These are phyloP conservation scores for Picea abies DNA, from an alignment of 83 land plant genomes.

Conservation along the genomic window DNA sequence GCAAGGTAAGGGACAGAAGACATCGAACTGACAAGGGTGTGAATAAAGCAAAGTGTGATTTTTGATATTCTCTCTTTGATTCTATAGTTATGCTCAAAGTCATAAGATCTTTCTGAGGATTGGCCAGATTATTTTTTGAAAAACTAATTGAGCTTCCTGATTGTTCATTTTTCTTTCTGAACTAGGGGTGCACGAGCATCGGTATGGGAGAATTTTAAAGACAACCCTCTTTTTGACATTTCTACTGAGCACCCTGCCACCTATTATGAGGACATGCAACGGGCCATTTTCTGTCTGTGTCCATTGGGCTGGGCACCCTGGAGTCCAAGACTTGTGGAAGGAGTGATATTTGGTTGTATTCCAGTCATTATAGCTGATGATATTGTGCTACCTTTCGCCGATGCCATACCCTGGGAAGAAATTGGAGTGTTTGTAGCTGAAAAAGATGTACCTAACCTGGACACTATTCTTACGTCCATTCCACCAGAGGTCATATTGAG, in stretches of 20 bases:
- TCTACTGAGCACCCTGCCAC: constrained; percentile 86
- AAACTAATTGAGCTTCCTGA: constrained; percentile 1
- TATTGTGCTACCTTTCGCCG: constrained; percentile 82
- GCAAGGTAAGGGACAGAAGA: constrained; percentile 59
- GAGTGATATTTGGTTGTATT: constrained; percentile 83
- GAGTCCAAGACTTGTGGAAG: constrained; percentile 89
- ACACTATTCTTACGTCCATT: constrained; percentile 77
- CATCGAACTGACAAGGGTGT: neutral
- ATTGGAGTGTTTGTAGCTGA: constrained; percentile 83
- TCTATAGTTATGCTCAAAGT: neutral
- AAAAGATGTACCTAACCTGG: constrained; percentile 82
- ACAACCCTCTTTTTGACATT: constrained; percentile 86
- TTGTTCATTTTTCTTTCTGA: constrained; percentile 6
- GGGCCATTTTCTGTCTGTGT: constrained; percentile 82
- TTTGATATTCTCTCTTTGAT: neutral
- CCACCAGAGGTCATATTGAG: constrained; percentile 74
- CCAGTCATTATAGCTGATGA: constrained; percentile 90
- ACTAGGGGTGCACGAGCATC: constrained; percentile 85
- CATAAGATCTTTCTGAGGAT: neutral
- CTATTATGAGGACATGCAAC: constrained; percentile 89
- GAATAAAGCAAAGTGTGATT: neutral
- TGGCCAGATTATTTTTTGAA: neutral
- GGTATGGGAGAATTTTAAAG: constrained; percentile 90
- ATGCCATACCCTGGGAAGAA: constrained; percentile 92
- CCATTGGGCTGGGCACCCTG: constrained; percentile 93